A percentile compares a stretch with the other conserved stretches of the same genome.
phyloP scores from a whole-genome alignment of 208 protist genomes.

The Acanthamoeba comandoni region DNA sequence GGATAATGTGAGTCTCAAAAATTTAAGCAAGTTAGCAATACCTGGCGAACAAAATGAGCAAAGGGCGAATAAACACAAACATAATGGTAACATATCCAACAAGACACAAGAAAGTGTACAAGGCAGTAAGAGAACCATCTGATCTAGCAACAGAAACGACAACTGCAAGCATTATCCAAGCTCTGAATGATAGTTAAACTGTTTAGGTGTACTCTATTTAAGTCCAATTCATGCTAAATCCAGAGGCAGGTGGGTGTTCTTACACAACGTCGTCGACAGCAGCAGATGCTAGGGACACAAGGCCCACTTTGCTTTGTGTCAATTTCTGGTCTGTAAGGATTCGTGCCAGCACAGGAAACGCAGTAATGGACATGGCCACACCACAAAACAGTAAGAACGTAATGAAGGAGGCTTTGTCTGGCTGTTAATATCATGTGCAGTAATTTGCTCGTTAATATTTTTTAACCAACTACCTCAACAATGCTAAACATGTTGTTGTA shows the following conservation, averaged over 20 bases:
- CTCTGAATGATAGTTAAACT: slow-evolving; percentile 5
- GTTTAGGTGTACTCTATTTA: too few relatives aligned
- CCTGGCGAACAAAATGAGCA: slow-evolving; percentile 40
- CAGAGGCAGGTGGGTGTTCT: neutral
- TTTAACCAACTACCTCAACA: too few relatives aligned
- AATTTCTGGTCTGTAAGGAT: slow-evolving; percentile 83
- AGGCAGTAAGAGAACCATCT: slow-evolving; percentile 52
- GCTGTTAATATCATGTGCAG: too few relatives aligned
- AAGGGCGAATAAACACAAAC: slow-evolving; percentile 61
- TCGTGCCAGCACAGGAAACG: slow-evolving; percentile 86
- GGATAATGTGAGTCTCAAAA: neutral
- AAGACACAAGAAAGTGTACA: slow-evolving; percentile 82
- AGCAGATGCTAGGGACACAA: slow-evolving; percentile 79
- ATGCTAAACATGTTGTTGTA: too few relatives aligned
- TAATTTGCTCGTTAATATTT: too few relatives aligned
- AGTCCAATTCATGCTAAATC: neutral
- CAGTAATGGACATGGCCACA: slow-evolving; percentile 85
- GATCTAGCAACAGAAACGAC: slow-evolving; percentile 80
- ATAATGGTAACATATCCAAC: slow-evolving; percentile 80
- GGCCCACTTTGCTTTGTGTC: slow-evolving; percentile 79
- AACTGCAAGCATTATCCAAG: slow-evolving; percentile 84
- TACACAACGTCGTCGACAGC: slow-evolving; percentile 85
- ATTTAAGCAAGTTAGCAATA: neutral
- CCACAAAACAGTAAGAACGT: slow-evolving; percentile 83
- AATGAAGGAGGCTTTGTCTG: slow-evolving; percentile 57